Base-by-base conservation (phyloP, 192 early-diverging fungal genomes). In the Backusella sp. region DNA sequence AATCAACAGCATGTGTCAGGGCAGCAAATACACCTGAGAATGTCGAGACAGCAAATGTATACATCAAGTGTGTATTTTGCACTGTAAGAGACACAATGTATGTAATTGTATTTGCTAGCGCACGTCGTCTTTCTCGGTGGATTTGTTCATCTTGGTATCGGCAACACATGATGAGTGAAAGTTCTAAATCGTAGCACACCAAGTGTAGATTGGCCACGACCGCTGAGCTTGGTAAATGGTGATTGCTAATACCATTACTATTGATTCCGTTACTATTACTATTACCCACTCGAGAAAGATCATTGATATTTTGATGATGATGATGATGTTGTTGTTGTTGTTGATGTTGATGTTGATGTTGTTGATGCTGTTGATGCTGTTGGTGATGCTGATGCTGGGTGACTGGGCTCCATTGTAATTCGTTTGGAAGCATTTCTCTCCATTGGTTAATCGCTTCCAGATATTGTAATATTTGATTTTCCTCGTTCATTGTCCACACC, bases 191-290 rank as follows among this genome's bases (percentile, higher is more conserved):
- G 56, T 80, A 76, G 28, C 66, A 80, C 4, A 80, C 28, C 0
- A 83, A 46, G 41, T 83, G 82, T 19, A 83, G 71, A 56, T 74
- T 77, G 14, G 82, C 66, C 26, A 73, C 39, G 19, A 77, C 68
- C 5, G 74, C 56, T 21, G 73, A 41, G n/a, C 46, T 59, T 2
- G 81, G 81, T 9, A 73, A 23, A 62, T 70, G 59, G 19, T 72
- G 52, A 35, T 14, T 68, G 44, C 59, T 11, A 36, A n/a, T 19
- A 2, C 56, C 26, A 28, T 62, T 62, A 44, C 42, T 44, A 44
- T 11, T 62, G 12, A 12, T 11, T 23, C 56, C 26, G 26, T 4
- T 62, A 28, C 12, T 62, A 62, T 14, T 62, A 28, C 23, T 28
- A 28, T 62, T 62, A 12, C 56, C 56, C 11, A 62, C 56, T 62